Conservation (phyloP, 352 stramenopile species). For the Pythium coloratum region DNA sequence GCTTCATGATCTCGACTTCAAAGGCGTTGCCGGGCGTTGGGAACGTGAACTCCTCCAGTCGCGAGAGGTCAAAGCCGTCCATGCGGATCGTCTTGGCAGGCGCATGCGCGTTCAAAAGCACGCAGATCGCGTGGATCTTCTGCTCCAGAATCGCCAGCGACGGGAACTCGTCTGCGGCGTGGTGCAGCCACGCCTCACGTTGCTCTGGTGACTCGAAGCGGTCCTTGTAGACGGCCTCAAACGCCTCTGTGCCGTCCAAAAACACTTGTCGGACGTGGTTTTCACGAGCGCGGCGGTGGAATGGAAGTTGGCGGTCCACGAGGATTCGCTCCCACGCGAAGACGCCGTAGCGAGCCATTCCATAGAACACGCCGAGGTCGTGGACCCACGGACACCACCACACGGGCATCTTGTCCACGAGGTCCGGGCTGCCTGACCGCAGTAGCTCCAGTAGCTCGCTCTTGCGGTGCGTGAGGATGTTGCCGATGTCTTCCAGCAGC, state of each 20-base stretch:
- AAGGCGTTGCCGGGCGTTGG: constrained; percentile 58
- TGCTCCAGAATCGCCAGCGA: constrained; percentile 71
- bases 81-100: neutral
- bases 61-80: constrained; percentile 28
- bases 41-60: constrained; percentile 66
- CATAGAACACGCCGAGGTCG: constrained; percentile 74
- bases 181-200: constrained; percentile 59
- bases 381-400: constrained; percentile 91
- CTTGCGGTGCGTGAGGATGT: constrained; percentile 48
- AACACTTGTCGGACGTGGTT: constrained; percentile 75
- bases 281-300: constrained; percentile 67
- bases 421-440: constrained; percentile 51
- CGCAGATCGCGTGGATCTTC: constrained; percentile 71
- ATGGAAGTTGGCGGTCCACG: constrained; percentile 69
- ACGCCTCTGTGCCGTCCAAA: constrained; percentile 55
- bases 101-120: constrained; percentile 21
- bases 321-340: constrained; percentile 71
- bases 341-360: constrained; percentile 78
- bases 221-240: constrained; percentile 63
- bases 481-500: constrained; percentile 67
- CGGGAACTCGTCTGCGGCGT: constrained; percentile 72
- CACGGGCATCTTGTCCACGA: constrained; percentile 79
- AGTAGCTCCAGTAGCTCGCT: constrained; percentile 48
- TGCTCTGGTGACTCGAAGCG: constrained; percentile 47
- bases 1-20: constrained; percentile 35